Percentiles rank a stretch among this genome's conserved stretches.
Conservation (phyloP, 2,329 filamentous ascomycete species). For the Ramularia endophylla region DNA sequence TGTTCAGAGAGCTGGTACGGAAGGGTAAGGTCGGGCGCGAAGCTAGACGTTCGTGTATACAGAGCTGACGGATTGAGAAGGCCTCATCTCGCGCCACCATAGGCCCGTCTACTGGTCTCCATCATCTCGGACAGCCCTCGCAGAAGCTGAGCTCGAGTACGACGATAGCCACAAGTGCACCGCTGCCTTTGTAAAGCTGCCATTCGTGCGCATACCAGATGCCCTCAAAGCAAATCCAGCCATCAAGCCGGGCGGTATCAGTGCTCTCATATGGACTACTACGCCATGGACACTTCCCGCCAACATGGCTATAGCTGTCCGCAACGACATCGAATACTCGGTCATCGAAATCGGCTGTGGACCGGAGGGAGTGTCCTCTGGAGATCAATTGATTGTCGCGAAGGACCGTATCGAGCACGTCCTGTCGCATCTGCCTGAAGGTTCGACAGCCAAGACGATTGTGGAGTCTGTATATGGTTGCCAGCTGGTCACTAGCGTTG, state of each 20-base stretch:
- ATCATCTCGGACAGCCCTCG: constrained; percentile 70
- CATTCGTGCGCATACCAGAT: constrained; percentile 48
- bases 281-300: constrained; percentile 97
- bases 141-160: constrained; percentile 81
- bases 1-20: constrained; percentile 70
- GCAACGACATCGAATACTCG: constrained; percentile 66
- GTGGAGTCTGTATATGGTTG: constrained; percentile 56
- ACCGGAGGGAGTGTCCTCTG: not conserved
- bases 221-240: constrained; percentile 32
- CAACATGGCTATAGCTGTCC: constrained; percentile 82
- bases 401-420: constrained; percentile 61
- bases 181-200: constrained; percentile 75
- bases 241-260: constrained; percentile 49
- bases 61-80: constrained; percentile 26
- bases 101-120: constrained; percentile 87
- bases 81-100: constrained; percentile 69
- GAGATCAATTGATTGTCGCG: constrained; percentile 60
- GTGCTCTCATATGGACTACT: constrained; percentile 95
- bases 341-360: constrained; percentile 12
- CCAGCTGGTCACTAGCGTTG: constrained; percentile 49
- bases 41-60: not conserved
- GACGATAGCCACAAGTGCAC: constrained; percentile 66
- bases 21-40: constrained; percentile 38
- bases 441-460: constrained; percentile 42
- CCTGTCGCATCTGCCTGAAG: constrained; percentile 44